phyloP scores from a whole-genome alignment of 495 filamentous ascomycete genomes.

The Chlorociboria aeruginascens region DNA sequence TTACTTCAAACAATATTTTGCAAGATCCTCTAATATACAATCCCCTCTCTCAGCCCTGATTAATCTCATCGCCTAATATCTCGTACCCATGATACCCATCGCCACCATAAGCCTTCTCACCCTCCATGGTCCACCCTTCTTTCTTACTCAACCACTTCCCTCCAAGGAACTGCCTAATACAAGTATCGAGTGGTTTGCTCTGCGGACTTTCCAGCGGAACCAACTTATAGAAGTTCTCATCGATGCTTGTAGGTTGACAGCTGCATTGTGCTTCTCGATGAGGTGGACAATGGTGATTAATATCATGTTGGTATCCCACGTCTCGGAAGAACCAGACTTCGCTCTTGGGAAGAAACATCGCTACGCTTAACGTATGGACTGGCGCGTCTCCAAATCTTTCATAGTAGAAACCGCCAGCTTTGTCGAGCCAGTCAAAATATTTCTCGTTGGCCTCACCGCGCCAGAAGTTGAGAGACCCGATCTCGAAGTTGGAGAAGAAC shows the following conservation, averaged over 20 bases:
- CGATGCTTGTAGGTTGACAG: conserved; percentile 35
- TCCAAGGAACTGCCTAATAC: conserved; percentile 38
- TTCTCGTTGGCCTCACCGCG: conserved; percentile 40
- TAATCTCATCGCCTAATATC: too few relatives aligned
- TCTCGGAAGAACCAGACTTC: conserved; percentile 40
- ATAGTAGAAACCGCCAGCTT: conserved; percentile 48
- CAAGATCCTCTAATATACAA: too few relatives aligned
- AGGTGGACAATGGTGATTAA: conserved; percentile 30
- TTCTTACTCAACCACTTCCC: conserved; percentile 34
- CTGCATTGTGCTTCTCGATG: conserved; percentile 22
- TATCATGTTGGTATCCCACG: conserved; percentile 41
- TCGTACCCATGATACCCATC: conserved; percentile 33
- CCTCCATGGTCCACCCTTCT: conserved; percentile 23
- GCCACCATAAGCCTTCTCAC: conserved; percentile 28
- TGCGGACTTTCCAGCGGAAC: conserved; percentile 38
- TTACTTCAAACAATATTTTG: too few relatives aligned
- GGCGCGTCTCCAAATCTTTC: conserved; percentile 53
- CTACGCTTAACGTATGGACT: conserved; percentile 44
- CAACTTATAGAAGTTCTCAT: conserved; percentile 40
- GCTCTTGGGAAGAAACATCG: conserved; percentile 34
- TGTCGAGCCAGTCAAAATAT: conserved; percentile 47
- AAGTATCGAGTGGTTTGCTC: conserved; percentile 36
- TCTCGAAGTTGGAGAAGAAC: conserved; percentile 52
- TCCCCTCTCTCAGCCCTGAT: too few relatives aligned
- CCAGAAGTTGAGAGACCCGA: conserved; percentile 49